Evolutionary conservation across 2,329 filamentous ascomycete species (phyloP).

Genomic region (Mycosphaerella sp.): DNA sequence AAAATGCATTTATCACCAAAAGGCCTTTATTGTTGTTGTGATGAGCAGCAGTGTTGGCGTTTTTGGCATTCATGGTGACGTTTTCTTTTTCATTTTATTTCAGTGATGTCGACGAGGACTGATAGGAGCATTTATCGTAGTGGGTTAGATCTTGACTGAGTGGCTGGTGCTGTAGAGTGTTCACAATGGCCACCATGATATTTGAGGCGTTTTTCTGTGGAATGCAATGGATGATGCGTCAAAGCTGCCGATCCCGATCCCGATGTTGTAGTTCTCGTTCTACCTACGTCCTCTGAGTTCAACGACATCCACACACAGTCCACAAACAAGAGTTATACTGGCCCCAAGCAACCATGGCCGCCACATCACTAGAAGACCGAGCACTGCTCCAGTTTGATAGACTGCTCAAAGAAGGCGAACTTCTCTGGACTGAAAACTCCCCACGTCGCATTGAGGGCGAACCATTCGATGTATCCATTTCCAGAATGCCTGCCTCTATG

Average conservation of each 20-base stretch:
- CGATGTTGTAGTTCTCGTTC: too few species aligned
- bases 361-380: conserved; percentile 5
- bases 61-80: conserved; percentile 27
- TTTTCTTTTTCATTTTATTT: too few species aligned
- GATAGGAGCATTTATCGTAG: conserved; percentile 30
- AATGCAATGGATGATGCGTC: neutral
- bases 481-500: neutral
- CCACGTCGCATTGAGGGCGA: neutral
- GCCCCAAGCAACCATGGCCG: neutral
- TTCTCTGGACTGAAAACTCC: conserved; percentile 8
- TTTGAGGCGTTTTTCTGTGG: neutral
- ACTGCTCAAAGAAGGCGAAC: conserved; percentile 6
- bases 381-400: conserved; percentile 14
- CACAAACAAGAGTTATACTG: too few species aligned
- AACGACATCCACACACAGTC: too few species aligned
- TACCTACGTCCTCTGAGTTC: too few species aligned
- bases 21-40: too few species aligned
- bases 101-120: too few species aligned
- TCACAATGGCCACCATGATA: neutral
- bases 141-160: conserved; percentile 29
- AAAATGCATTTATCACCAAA: too few species aligned
- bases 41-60: conserved; percentile 1
- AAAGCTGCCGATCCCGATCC: too few species aligned
- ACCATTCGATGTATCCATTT: conserved; percentile 5
- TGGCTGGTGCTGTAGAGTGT: conserved; percentile 19